Evolutionary conservation across 148 eudicot species (phyloP).

Genomic region (Rhododendron simsii): DNA sequence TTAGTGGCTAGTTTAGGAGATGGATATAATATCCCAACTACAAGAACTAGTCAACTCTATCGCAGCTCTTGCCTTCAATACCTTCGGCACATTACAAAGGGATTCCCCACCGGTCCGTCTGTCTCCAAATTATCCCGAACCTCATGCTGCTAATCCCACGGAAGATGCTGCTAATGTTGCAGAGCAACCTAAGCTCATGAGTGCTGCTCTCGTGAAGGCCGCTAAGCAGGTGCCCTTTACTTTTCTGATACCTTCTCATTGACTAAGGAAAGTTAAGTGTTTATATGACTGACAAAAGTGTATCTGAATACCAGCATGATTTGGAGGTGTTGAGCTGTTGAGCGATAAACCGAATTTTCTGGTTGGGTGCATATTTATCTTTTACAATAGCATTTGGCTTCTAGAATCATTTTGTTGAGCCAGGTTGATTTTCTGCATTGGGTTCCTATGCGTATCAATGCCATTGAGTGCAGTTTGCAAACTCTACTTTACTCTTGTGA

Average conservation of each 20-base stretch:
- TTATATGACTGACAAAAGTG: neutral
- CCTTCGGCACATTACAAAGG: conserved; percentile 85
- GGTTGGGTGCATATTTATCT: neutral
- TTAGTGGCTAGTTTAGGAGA: conserved; percentile 12
- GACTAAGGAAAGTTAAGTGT: neutral
- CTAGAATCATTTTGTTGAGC: neutral
- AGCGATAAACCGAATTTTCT: neutral
- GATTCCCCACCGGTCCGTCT: conserved; percentile 90
- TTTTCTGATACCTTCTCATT: neutral
- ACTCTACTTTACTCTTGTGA: neutral
- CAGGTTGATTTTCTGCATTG: neutral
- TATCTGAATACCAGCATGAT: neutral
- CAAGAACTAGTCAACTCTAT: conserved; percentile 80
- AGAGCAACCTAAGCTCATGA: conserved; percentile 67
- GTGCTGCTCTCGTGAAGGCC: conserved; percentile 79
- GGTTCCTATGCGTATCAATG: neutral
- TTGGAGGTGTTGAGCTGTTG: neutral
- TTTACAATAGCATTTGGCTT: neutral
- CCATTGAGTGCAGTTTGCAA: neutral
- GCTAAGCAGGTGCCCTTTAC: conserved; percentile 67
- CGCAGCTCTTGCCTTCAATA: conserved; percentile 70
- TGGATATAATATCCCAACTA: conserved; percentile 93
- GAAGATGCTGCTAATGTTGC: conserved; percentile 48
- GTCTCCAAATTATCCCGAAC: conserved; percentile 90
- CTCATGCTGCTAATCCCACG: conserved; percentile 40